Evolutionary conservation across 1,139 yeast species (phyloP).

Genomic region (Zygoascus hellenicus): DNA sequence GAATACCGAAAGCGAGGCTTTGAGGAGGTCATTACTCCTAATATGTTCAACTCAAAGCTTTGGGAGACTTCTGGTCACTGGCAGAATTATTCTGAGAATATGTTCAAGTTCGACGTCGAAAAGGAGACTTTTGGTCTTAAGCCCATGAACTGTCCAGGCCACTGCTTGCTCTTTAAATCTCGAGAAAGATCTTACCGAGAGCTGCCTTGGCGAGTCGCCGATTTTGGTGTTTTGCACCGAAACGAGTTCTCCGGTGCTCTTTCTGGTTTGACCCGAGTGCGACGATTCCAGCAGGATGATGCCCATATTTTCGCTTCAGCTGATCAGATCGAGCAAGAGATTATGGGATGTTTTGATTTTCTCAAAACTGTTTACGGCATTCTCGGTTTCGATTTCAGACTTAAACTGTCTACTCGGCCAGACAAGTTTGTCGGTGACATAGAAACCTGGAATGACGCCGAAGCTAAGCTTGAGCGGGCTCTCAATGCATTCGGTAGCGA

Average conservation of each 20-base stretch:
- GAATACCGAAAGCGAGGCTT: conserved; percentile 91
- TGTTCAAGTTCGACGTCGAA: conserved; percentile 95
- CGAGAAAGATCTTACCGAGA: conserved; percentile 92
- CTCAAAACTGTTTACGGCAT: conserved; percentile 72
- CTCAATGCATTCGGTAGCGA: conserved; percentile 70
- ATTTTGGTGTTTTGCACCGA: conserved; percentile 91
- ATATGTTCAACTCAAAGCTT: conserved; percentile 89
- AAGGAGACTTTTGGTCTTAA: conserved; percentile 80
- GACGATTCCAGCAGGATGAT: conserved; percentile 98
- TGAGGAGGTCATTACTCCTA: conserved; percentile 97
- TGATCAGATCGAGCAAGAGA: conserved; percentile 82
- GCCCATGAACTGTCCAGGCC: conserved; percentile 99
- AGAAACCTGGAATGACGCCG: conserved; percentile 88
- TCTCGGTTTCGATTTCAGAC: conserved; percentile 82
- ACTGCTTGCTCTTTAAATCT: conserved; percentile 79
- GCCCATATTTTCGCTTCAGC: conserved; percentile 94
- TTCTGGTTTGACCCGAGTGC: conserved; percentile 87
- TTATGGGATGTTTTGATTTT: conserved; percentile 72
- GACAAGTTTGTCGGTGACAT: conserved; percentile 83
- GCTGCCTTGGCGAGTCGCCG: conserved; percentile 94
- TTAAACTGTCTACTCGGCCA: conserved; percentile 92
- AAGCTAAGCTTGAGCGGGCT: conserved; percentile 65
- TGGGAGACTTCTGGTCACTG: conserved; percentile 99
- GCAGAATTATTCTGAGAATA: conserved; percentile 94
- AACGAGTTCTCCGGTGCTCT: conserved; percentile 92